Evolutionary conservation across 2,329 filamentous ascomycete genomes (phyloP), one percentile per base, ranked within the genome.

Genomic region (Phaeoacremonium minimum): DNA sequence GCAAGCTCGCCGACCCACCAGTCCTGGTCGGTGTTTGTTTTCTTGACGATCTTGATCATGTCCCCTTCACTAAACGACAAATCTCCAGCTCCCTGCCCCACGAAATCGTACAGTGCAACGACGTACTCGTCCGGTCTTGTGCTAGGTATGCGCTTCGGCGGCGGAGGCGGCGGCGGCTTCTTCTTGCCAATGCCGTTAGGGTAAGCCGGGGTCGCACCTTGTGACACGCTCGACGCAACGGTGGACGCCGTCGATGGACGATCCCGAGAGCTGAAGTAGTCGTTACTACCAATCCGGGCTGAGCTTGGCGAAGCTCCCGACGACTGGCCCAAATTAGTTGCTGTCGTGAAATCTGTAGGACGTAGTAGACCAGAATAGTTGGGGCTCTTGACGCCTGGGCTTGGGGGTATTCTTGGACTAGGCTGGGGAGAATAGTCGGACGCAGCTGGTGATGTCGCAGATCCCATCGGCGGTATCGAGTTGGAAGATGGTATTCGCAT

Each of bases 1-100:
- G 69, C 67, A 12, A 90, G 45, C 58, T 93, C 86, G 11, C 87
- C 87, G 43, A 87, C 77, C 87, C 87, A 94, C 87, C 87, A 94
- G 55, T 93, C 87, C 60, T 93, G 84, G 15, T 79, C 83, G 43
- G 82, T 88, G 6, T 78, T 75, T 3, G 87, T 93, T 65, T 84
- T 87, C 64, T 86, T 86, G 19, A 89, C 53, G 4, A 94, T 81
- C 31, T 72, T 77, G 48, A 94, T 94, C 33, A 75, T 70, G 51
- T 93, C 87, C 3, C 87, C 87, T 57, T 90, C 84, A 18, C 69
- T 69, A 53, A 94, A 94, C 3, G 72, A 72, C 35, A 94, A 56
- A 56, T 94, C 87, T 0, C 84, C 85, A 2, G 65, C 58, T 6
- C 73, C 75, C 51, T 89, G 80, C 0, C 83, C 85, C 2, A 71